Evolutionary conservation across 306 rosid species (phyloP).

Genomic region (Neltuma alba): DNA sequence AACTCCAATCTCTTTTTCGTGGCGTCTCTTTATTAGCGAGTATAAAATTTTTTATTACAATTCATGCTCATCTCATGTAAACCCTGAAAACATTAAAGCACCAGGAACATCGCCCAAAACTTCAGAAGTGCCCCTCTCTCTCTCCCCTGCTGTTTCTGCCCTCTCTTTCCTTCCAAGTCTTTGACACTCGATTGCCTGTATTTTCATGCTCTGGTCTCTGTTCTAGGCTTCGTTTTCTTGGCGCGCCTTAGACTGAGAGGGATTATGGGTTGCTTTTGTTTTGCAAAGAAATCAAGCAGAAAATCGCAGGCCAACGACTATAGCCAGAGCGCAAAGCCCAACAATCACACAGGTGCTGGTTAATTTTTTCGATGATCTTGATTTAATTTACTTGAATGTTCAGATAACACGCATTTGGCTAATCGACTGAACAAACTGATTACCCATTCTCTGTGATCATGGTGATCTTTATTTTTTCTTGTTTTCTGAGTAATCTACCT

Average conservation of each 20-base stretch:
- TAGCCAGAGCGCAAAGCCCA: conserved; percentile 34
- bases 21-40: conserved; percentile 22
- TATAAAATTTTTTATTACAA: not conserved
- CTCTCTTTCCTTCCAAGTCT: conserved; percentile 25
- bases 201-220: not conserved
- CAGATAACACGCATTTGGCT: conserved; percentile 14
- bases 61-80: conserved; percentile 36
- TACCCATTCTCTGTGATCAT: conserved; percentile 30
- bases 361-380: conserved; percentile 17
- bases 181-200: conserved; percentile 25
- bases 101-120: not conserved
- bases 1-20: conserved; percentile 23
- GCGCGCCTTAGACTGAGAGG: conserved; percentile 34
- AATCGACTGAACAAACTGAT: conserved; percentile 3
- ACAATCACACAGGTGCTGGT: conserved; percentile 51
- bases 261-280: conserved; percentile 81
- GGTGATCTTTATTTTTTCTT: not conserved
- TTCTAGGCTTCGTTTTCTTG: conserved; percentile 14
- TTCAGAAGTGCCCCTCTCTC: not conserved
- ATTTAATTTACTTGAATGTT: conserved; percentile 7
- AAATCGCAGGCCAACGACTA: conserved; percentile 35
- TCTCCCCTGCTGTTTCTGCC: not conserved
- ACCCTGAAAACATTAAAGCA: conserved; percentile 32
- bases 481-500: conserved; percentile 8
- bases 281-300: conserved; percentile 49